phyloP scores from a whole-genome alignment of 345 rosid species.

The Trapa bicornis region DNA sequence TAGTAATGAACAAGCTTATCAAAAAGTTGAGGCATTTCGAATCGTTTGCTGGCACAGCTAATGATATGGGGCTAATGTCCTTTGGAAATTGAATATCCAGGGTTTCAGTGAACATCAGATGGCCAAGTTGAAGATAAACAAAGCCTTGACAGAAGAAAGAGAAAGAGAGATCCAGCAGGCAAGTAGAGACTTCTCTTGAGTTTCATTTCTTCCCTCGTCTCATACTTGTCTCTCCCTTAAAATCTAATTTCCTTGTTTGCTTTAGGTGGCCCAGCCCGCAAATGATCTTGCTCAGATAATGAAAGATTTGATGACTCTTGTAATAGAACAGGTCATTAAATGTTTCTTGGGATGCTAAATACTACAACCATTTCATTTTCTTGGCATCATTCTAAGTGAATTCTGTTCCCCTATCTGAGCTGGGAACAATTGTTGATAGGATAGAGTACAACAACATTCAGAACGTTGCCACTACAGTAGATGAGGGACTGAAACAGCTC shows the following conservation, averaged over 20 bases:
- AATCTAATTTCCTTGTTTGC: neutral
- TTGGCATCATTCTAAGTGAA: neutral
- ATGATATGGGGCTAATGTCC: neutral
- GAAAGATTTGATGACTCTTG: constrained; percentile 92
- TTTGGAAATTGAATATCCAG: constrained; percentile 18
- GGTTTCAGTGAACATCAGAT: constrained; percentile 69
- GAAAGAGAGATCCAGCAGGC: constrained; percentile 96
- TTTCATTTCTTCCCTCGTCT: neutral
- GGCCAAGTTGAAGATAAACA: constrained; percentile 66
- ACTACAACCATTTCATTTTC: neutral
- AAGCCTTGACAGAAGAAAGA: constrained; percentile 73
- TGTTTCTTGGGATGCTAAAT: neutral
- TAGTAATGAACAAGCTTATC: neutral
- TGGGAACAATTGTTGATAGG: constrained; percentile 95
- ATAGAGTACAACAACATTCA: constrained; percentile 79
- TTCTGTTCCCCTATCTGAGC: constrained; percentile 12
- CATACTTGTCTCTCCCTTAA: constrained; percentile 1
- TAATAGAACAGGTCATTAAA: constrained; percentile 77
- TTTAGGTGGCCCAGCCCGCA: constrained; percentile 88
- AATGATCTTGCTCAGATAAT: constrained; percentile 95
- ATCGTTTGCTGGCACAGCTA: too few species aligned
- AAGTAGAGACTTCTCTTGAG: constrained; percentile 11
- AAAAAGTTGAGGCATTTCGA: neutral
- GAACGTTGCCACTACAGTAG: constrained; percentile 73
- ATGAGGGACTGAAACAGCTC: constrained; percentile 92